Conservation (phyloP, 768 basidiomycete species). For the Lentinula guzmanii region DNA sequence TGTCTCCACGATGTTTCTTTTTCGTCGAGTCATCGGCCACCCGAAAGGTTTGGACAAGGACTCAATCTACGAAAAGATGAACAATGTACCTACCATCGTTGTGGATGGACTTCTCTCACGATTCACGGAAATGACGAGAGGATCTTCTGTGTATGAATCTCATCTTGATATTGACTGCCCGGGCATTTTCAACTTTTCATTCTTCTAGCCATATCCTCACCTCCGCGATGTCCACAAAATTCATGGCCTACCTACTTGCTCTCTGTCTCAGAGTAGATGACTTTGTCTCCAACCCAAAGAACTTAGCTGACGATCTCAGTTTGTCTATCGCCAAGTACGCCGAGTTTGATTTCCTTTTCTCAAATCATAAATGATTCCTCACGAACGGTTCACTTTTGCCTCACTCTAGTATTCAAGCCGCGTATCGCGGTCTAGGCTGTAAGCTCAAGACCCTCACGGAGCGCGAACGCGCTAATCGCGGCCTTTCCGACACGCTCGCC, state of each 20-base stretch:
- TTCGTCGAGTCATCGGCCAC: conserved; percentile 40
- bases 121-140: conserved; percentile 75
- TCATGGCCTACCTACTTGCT: conserved; percentile 76
- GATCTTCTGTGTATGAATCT: conserved; percentile 51
- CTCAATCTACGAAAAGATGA: conserved; percentile 49
- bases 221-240: conserved; percentile 59
- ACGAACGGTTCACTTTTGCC: not conserved
- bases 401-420: not conserved
- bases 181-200: not conserved
- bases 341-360: not conserved
- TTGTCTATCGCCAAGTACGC: conserved; percentile 62
- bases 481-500: conserved; percentile 57
- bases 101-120: conserved; percentile 70
- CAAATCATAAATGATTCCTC: not conserved
- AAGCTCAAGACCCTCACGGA: conserved; percentile 47
- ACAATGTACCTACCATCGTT: conserved; percentile 53
- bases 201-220: conserved; percentile 48
- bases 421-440: conserved; percentile 51
- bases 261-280: conserved; percentile 76
- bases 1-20: conserved; percentile 75
- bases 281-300: conserved; percentile 62
- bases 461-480: conserved; percentile 63
- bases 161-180: not conserved
- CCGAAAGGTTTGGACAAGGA: conserved; percentile 40
- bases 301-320: conserved; percentile 70